Percentiles rank a stretch among this genome's conserved stretches.
These are phyloP conservation scores for Lupinus albus DNA, from an alignment of 306 rosid species.

Conservation along the genomic window DNA sequence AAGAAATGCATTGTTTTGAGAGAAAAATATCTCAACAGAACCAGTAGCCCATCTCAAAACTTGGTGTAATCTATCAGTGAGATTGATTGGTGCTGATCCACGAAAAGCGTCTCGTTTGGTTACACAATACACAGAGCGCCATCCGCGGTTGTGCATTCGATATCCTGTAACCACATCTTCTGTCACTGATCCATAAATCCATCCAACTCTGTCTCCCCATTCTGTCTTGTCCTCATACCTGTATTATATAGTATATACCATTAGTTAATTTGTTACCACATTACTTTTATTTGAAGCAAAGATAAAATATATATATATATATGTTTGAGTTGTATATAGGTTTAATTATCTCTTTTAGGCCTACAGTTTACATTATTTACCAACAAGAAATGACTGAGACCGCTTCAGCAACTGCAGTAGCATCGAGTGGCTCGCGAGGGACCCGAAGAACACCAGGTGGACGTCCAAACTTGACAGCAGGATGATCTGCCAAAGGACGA, in stretches of 20 bases:
- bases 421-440: conserved; percentile 89
- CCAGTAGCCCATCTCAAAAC: conserved; percentile 65
- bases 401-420: conserved; percentile 74
- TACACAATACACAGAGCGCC: conserved; percentile 60
- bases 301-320: too few relatives aligned
- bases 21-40: conserved; percentile 62
- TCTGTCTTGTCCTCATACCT: conserved; percentile 68
- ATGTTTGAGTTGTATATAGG: too few relatives aligned
- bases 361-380: conserved; percentile 37
- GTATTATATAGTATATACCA: not conserved
- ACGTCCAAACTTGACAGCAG: conserved; percentile 72
- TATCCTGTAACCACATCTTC: conserved; percentile 64
- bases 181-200: conserved; percentile 66
- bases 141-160: conserved; percentile 66
- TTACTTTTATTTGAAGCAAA: too few relatives aligned
- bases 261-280: too few relatives aligned
- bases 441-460: conserved; percentile 65
- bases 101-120: conserved; percentile 60
- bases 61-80: conserved; percentile 58
- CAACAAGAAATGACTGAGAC: conserved; percentile 88
- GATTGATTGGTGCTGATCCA: conserved; percentile 59
- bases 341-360: too few relatives aligned
- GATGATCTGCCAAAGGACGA: conserved; percentile 85
- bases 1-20: conserved; percentile 52
- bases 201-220: conserved; percentile 66